A percentile compares a stretch with the other conserved stretches of the same genome.
phyloP scores from a whole-genome alignment of 192 early-diverging fungal genomes.

The Phycomyces blakesleeanus region DNA sequence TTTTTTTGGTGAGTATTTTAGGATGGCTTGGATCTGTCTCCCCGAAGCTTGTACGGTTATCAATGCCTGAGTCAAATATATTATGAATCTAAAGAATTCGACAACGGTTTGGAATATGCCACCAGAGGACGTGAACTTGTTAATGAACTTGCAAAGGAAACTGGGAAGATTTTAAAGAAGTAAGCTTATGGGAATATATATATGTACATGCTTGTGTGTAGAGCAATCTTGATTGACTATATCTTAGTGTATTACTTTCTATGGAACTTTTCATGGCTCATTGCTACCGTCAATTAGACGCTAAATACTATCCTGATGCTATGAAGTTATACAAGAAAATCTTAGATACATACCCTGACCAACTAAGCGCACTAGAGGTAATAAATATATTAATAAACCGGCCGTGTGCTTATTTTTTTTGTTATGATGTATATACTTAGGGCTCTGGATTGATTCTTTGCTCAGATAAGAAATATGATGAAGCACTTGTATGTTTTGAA shows the following conservation, averaged over 20 bases:
- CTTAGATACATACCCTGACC: slow-evolving; percentile 37
- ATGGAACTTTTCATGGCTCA: slow-evolving; percentile 59
- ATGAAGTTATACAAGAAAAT: slow-evolving; percentile 52
- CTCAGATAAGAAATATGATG: slow-evolving; percentile 47
- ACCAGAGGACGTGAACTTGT: slow-evolving; percentile 39
- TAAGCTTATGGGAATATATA: slow-evolving; percentile 4
- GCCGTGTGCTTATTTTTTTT: slow-evolving; percentile 1
- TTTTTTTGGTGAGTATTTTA: slow-evolving; percentile 24
- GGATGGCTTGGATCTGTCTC: slow-evolving; percentile 41
- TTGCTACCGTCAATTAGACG: slow-evolving; percentile 55
- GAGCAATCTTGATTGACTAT: background rate
- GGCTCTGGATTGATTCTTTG: slow-evolving; percentile 57
- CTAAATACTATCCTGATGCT: slow-evolving; percentile 52
- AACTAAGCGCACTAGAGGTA: slow-evolving; percentile 46
- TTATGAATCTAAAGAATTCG: slow-evolving; percentile 43
- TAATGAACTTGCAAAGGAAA: slow-evolving; percentile 17
- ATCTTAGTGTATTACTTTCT: slow-evolving; percentile 41
- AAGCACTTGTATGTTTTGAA: slow-evolving; percentile 56
- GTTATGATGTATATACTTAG: slow-evolving; percentile 31
- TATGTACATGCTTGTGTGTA: too few species aligned
- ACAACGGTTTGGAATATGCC: slow-evolving; percentile 50
- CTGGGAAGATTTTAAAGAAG: slow-evolving; percentile 37
- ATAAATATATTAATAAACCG: background rate
- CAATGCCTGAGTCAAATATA: slow-evolving; percentile 48
- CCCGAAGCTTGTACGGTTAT: slow-evolving; percentile 43